A percentile compares a stretch with the other conserved stretches of the same genome.
Conservation (phyloP, 106 monocot species). For the Dendrobium nobile region DNA sequence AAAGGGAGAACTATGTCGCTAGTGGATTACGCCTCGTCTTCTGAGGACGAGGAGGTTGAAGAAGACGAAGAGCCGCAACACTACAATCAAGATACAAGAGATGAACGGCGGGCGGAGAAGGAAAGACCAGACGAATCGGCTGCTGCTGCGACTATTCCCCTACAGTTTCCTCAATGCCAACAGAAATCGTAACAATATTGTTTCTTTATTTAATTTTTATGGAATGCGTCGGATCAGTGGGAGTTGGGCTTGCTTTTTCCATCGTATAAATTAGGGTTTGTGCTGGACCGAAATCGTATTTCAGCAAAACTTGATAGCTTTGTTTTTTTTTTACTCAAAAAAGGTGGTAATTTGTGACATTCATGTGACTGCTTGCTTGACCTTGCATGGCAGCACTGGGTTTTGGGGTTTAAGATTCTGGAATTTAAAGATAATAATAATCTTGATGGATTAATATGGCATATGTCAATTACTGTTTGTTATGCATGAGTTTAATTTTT, state of each 20-base stretch:
- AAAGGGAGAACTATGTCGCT: not conserved
- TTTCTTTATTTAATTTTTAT: not conserved
- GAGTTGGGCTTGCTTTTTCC: not conserved
- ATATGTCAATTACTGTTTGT: too few species aligned
- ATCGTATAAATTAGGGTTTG: constrained; percentile 2
- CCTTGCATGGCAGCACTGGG: not conserved
- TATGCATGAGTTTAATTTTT: not conserved
- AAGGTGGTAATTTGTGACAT: not conserved
- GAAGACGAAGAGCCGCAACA: not conserved
- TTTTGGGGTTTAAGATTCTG: not conserved
- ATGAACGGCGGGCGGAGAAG: not conserved
- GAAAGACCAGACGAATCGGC: not conserved
- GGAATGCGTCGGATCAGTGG: not conserved
- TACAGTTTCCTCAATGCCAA: not conserved
- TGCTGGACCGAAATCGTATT: not conserved
- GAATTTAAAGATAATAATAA: not conserved
- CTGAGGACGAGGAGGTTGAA: not conserved
- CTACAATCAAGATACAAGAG: not conserved
- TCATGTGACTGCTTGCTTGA: not conserved
- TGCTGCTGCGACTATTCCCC: not conserved
- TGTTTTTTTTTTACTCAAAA: not conserved
- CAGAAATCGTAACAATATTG: not conserved
- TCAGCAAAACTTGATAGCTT: not conserved
- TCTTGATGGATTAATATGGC: too few species aligned
- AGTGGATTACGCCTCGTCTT: constrained; percentile 6